Evolutionary conservation across 352 stramenopile genomes (phyloP), one percentile per base, ranked within the genome.

Genomic region (Globisporangium carolinianum): DNA sequence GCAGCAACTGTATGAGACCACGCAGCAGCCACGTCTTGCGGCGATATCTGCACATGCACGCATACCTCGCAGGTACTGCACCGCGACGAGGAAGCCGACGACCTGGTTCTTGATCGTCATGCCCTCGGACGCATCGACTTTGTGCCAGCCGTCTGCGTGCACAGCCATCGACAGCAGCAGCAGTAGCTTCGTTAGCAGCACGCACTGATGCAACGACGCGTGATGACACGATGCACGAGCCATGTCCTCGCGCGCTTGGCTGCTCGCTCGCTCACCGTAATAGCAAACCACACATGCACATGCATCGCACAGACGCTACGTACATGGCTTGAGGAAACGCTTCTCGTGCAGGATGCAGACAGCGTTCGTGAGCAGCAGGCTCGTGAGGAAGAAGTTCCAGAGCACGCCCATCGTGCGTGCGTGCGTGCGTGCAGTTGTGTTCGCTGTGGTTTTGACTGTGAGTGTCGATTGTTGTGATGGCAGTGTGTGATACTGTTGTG

Each of bases 371-470:
- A 92, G 81, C 68, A 95, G 57, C 55, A 95, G 65, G 46, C 83
- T 94, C 66, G 86, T 85, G 39, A 93, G 79, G 65, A 95, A 79
- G 63, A 95, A 89, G 68, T 94, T 89, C 86, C 86, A 95, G 56
- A 95, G 68, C 51, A 91, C 82, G 52, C 84, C 79, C 85, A 95
- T 95, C 32, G 37, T 48, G 7, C 14, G n/a, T n/a, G n/a, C n/a
- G n/a, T n/a, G n/a, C n/a, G n/a, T n/a, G n/a, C n/a, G n/a, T 51
- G 35, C 61, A 5, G 12, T 46, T 6, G 54, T 47, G 24, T 42
- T 17, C 18, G 9, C 0, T 12, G 45, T 48, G 4, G 12, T 15
- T 48, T 8, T 48, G 5, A 12, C 15, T 17, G 43, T 49, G 15
- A 12, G 45, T 35, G 5, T 49, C 3, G 45, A 32, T 43, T 43